phyloP scores from a whole-genome alignment of 345 rosid species.

The Camelina hispida region DNA sequence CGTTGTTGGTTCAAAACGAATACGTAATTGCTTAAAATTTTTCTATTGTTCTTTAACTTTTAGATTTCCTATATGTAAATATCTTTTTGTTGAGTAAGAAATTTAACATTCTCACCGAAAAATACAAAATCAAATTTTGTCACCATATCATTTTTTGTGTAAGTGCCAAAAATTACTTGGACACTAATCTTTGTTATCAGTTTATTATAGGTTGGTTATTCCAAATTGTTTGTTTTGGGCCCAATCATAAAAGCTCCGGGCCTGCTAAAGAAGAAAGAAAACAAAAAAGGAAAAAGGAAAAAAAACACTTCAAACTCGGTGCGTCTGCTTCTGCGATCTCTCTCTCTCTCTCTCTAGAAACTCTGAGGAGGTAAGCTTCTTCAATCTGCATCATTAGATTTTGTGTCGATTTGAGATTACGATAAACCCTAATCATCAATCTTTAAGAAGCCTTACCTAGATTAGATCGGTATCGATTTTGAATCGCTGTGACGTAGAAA shows the following conservation, averaged over 20 bases:
- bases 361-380: slow-evolving; percentile 40
- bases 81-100: no score
- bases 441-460: background rate
- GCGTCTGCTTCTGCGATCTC: background rate
- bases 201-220: no score
- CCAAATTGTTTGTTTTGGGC: background rate
- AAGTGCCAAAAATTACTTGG: background rate
- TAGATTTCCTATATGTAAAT: no score
- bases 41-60: no score
- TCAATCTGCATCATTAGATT: slow-evolving; percentile 13
- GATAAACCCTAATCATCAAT: background rate
- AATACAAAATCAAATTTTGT: no score
- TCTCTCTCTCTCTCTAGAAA: background rate
- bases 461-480: background rate
- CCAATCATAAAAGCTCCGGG: slow-evolving; percentile 6
- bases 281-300: background rate
- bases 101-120: no score
- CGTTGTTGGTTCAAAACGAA: no score
- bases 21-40: no score
- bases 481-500: slow-evolving; percentile 3
- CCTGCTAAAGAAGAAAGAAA: background rate
- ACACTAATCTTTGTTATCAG: no score
- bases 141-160: background rate
- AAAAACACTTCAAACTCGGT: background rate
- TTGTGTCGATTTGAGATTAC: slow-evolving; percentile 1